A percentile compares a stretch with the other conserved stretches of the same genome.
Conservation (phyloP, 805 yeast genomes). For the Millerozyma miso region DNA sequence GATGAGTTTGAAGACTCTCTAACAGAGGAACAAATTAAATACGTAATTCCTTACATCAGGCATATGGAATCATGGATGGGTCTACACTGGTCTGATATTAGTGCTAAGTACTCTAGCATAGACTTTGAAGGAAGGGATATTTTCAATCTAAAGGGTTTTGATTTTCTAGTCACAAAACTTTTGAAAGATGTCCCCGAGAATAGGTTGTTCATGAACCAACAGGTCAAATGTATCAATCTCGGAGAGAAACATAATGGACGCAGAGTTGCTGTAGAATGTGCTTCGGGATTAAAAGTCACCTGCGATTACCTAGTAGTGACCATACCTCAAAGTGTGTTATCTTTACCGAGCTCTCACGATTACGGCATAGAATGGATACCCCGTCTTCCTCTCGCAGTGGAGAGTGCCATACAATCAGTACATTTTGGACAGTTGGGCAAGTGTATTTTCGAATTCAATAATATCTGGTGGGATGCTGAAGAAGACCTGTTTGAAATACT, state of each 20-base stretch:
- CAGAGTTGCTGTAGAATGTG: constrained; percentile 29
- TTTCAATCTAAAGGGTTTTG: constrained; percentile 60
- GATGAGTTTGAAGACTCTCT: constrained; percentile 43
- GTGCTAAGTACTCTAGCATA: constrained; percentile 65
- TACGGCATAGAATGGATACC: constrained; percentile 44
- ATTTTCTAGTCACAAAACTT: constrained; percentile 43
- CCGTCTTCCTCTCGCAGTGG: constrained; percentile 15
- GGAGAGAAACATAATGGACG: constrained; percentile 10
- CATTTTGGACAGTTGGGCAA: constrained; percentile 41
- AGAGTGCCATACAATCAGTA: constrained; percentile 17
- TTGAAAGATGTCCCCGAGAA: constrained; percentile 33
- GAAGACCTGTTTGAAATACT: constrained; percentile 38
- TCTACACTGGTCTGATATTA: constrained; percentile 57
- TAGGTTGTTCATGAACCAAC: constrained; percentile 36
- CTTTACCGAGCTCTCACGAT: constrained; percentile 26
- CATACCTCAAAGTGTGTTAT: constrained; percentile 71
- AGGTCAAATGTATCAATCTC: constrained; percentile 39
- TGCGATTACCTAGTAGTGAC: constrained; percentile 67
- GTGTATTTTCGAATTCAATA: constrained; percentile 38
- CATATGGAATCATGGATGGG: constrained; percentile 80
- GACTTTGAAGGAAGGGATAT: constrained; percentile 78
- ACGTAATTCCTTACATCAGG: constrained; percentile 51
- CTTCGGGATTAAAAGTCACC: constrained; percentile 21
- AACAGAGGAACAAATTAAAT: constrained; percentile 46
- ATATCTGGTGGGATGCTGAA: constrained; percentile 40